These are phyloP conservation scores for Eimeria brunetti DNA, from an alignment of 169 alveolate genomes.

Conservation along the genomic window DNA sequence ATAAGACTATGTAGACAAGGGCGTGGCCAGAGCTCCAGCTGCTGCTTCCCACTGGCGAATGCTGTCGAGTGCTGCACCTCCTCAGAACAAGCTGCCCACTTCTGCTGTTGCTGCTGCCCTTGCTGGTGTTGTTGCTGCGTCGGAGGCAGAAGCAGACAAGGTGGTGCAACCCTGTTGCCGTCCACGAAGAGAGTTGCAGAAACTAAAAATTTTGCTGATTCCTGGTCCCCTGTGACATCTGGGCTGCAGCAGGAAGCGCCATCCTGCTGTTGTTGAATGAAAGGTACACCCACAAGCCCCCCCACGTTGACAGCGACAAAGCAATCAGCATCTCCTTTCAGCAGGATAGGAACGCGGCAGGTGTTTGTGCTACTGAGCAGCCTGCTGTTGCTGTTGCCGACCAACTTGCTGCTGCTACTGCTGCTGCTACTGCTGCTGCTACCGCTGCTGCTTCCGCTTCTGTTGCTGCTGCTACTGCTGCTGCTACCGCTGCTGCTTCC, in stretches of 20 bases:
- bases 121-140: conserved; percentile 12
- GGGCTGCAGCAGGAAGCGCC: background rate
- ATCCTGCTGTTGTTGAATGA: background rate
- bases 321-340: conserved; percentile 29
- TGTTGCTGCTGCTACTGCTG: background rate
- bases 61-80: background rate
- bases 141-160: conserved; percentile 17
- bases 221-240: background rate
- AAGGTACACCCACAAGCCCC: conserved; percentile 18
- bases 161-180: conserved; percentile 24
- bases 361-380: conserved; percentile 36
- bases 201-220: background rate
- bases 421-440: background rate
- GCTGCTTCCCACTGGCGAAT: background rate
- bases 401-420: background rate
- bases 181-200: conserved; percentile 25
- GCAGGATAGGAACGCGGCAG: conserved; percentile 27
- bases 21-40: conserved; percentile 20
- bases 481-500: background rate
- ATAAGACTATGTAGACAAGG: conserved; percentile 18
- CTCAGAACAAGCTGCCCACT: background rate
- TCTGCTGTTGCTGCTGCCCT: conserved; percentile 32
- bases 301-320: conserved; percentile 39
- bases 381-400: background rate
- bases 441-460: background rate